phyloP scores from a whole-genome alignment of 139 green algal genomes.

The Microglena sp. region DNA sequence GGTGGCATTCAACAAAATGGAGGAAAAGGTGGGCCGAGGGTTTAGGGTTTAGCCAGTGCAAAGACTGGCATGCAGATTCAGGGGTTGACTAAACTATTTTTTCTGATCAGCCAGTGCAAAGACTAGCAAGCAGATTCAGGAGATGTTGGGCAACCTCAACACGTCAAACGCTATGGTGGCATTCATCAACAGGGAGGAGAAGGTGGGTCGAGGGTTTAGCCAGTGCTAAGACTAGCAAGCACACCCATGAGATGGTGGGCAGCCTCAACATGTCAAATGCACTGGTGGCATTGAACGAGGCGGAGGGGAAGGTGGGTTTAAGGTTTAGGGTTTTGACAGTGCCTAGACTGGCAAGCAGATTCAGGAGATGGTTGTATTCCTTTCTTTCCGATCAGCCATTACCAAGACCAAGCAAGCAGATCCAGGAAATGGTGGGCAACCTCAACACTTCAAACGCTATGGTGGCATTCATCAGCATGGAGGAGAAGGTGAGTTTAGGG shows the following conservation, averaged over 20 bases:
- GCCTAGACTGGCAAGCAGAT: slow-evolving; percentile 71
- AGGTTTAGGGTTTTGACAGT: too few relatives aligned
- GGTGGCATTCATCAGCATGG: slow-evolving; percentile 95
- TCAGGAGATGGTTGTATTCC: too few relatives aligned
- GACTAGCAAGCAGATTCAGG: slow-evolving; percentile 46
- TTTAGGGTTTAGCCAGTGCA: too few relatives aligned
- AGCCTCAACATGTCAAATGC: slow-evolving; percentile 71
- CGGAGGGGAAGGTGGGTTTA: slow-evolving; percentile 97
- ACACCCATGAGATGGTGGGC: slow-evolving; percentile 42
- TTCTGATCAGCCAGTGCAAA: slow-evolving; percentile 80
- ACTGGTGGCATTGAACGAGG: slow-evolving; percentile 89
- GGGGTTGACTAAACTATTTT: too few relatives aligned
- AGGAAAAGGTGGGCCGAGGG: too few relatives aligned
- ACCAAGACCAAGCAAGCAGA: slow-evolving; percentile 61
- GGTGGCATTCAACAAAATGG: slow-evolving; percentile 94
- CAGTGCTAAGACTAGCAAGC: slow-evolving; percentile 65
- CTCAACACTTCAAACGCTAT: slow-evolving; percentile 81
- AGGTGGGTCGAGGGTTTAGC: too few relatives aligned
- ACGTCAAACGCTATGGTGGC: slow-evolving; percentile 79
- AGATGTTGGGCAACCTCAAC: slow-evolving; percentile 46
- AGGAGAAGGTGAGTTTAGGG: slow-evolving; percentile 95
- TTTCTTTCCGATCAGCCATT: slow-evolving; percentile 74
- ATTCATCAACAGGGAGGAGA: slow-evolving; percentile 96
- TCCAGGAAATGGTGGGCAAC: slow-evolving; percentile 24
- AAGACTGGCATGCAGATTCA: slow-evolving; percentile 47